These are phyloP conservation scores for Aspergillus melleus DNA, from an alignment of 2,329 filamentous ascomycete genomes.

Conservation along the genomic window DNA sequence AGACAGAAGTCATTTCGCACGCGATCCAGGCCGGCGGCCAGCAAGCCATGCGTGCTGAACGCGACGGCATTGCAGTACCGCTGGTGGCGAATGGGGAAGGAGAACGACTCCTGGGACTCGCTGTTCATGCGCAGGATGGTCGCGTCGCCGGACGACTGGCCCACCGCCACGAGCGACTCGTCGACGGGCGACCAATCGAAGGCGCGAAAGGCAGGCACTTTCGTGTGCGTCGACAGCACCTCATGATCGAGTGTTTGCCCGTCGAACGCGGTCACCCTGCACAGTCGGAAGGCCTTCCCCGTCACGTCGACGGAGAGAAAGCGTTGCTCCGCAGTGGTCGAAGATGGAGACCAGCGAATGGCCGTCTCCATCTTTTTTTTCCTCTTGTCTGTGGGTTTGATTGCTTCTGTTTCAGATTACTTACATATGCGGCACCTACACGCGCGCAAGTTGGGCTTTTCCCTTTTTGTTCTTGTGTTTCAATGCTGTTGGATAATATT, in stretches of 20 bases:
- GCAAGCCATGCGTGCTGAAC: constrained; percentile 56
- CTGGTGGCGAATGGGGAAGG: constrained; percentile 62
- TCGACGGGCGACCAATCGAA: constrained; percentile 66
- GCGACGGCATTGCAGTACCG: constrained; percentile 66
- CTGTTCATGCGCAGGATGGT: constrained; percentile 58
- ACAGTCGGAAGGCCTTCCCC: constrained; percentile 59
- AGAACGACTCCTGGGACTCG: constrained; percentile 45
- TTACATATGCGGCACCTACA: neutral
- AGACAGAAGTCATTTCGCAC: constrained; percentile 65
- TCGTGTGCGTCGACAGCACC: constrained; percentile 53
- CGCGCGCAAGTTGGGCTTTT: neutral
- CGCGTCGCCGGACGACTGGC: constrained; percentile 62
- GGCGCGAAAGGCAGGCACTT: constrained; percentile 61
- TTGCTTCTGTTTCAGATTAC: neutral
- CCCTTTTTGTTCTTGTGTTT: neutral
- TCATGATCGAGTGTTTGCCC: constrained; percentile 51
- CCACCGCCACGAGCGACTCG: constrained; percentile 59
- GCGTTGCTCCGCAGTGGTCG: constrained; percentile 52
- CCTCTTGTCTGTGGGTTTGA: neutral
- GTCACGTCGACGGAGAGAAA: constrained; percentile 64
- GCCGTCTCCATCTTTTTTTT: constrained; percentile 44
- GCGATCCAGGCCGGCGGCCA: constrained; percentile 63
- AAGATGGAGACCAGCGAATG: constrained; percentile 64
- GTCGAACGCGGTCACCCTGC: constrained; percentile 48
- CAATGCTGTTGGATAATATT: neutral